Evolutionary conservation across 2,329 filamentous ascomycete genomes (phyloP), one percentile per base, ranked within the genome.

Genomic region (Paecilomyces niveus): DNA sequence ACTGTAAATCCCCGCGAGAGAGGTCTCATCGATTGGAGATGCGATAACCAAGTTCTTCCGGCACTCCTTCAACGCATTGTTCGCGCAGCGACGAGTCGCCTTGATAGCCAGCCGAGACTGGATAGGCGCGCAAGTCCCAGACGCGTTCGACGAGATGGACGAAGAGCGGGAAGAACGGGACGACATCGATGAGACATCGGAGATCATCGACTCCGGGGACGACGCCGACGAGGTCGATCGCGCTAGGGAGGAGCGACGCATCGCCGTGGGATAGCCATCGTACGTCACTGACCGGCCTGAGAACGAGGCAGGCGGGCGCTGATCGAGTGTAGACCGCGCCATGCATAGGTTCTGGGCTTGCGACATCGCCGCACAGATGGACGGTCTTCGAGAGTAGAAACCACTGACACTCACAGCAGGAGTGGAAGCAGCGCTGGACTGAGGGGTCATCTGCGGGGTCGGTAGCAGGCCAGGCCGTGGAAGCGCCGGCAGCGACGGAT

Each of bases 201-300:
- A 85, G 35, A 85, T 72, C 80, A 86, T 84, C 33, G 84, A 86
- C 62, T 86, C 84, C n/a, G 85, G 84, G 51, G 80, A 83, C 8
- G 79, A 82, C 21, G 72, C 72, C 52, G 78, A 82, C 3, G 82
- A 84, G 26, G 78, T 76, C 22, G 81, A 80, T 57, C 76, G 81
- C 58, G 78, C 77, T 62, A 79, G 71, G 60, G 80, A 83, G 18
- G 67, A 79, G 66, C 70, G 78, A 59, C 80, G 75, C 76, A 72
- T 64, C 76, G 81, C 60, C 71, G 75, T 64, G 71, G 79, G 78
- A 62, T 80, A 80, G 18, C 77, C 76, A 65, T 82, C 80, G 62
- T 73, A 70, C 61, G 73, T 75, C 61, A 70, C 73, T 66, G 68
- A 61, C 63, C 70, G 71, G 58, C 66, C 60, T 64, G 66, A 70